Evolutionary conservation across 305 asterid species (phyloP).

Genomic region (Plantago lanceolata): DNA sequence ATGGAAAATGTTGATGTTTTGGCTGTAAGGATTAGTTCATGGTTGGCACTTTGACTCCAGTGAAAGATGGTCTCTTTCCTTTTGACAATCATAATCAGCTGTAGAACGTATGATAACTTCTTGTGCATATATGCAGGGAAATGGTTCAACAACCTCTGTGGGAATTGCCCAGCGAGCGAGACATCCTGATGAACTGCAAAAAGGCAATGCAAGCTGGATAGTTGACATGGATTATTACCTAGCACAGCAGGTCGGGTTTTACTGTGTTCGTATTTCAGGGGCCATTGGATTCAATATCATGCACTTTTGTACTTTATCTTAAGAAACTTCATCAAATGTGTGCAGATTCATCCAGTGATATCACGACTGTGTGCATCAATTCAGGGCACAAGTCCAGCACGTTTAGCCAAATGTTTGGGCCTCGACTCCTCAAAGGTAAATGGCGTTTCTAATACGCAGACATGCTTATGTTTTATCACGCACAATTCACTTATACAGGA

Average conservation of each 20-base stretch:
- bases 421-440: conserved; percentile 91
- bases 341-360: conserved; percentile 98
- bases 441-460: not conserved
- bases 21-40: not conserved
- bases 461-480: not conserved
- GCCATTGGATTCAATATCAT: not conserved
- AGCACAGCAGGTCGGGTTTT: conserved; percentile 74
- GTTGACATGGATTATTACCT: conserved; percentile 93
- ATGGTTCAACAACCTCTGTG: conserved; percentile 48
- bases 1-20: not conserved
- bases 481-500: conserved; percentile 4
- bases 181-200: conserved; percentile 93
- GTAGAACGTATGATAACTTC: conserved; percentile 16
- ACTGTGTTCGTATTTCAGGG: not conserved
- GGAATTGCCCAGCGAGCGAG: conserved; percentile 99
- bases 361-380: conserved; percentile 94
- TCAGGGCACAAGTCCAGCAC: conserved; percentile 97
- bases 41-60: not conserved
- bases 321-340: conserved; percentile 22
- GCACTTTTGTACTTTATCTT: conserved; percentile 23
- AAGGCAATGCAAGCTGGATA: conserved; percentile 70
- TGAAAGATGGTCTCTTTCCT: no score
- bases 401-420: conserved; percentile 97
- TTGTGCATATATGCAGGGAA: conserved; percentile 47
- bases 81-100: not conserved